A percentile compares a stretch with the other conserved stretches of the same genome.
Conservation (phyloP, 345 rosid genomes). For the Trapa incisa region DNA sequence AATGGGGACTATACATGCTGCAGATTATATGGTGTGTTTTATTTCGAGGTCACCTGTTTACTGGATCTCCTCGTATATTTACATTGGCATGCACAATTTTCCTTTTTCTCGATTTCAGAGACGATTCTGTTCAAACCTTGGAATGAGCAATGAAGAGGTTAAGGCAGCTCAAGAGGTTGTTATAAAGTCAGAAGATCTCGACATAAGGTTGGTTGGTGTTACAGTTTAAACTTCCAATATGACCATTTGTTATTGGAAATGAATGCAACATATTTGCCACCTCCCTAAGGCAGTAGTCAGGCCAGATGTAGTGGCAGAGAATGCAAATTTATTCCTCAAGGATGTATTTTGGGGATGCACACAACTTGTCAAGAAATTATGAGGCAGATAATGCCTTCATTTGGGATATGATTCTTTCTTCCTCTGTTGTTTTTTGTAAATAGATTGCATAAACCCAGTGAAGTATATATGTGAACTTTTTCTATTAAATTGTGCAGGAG, state of each 20-base stretch:
- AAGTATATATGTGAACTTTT: neutral
- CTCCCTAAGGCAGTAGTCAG: too few species aligned
- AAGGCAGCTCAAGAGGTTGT: slow-evolving; percentile 54
- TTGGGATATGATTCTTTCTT: too few species aligned
- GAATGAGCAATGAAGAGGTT: slow-evolving; percentile 43
- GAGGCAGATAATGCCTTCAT: too few species aligned
- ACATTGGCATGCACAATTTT: neutral
- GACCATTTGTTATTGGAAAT: too few species aligned
- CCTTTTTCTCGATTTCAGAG: slow-evolving; percentile 16
- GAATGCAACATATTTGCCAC: too few species aligned
- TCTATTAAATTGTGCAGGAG: slow-evolving; percentile 24
- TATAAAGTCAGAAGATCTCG: slow-evolving; percentile 38
- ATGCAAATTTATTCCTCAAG: too few species aligned
- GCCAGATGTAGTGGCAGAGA: too few species aligned
- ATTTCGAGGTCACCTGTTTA: neutral
- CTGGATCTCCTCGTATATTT: neutral
- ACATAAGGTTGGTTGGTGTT: slow-evolving; percentile 31
- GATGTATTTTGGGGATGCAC: too few species aligned
- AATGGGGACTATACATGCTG: slow-evolving; percentile 51
- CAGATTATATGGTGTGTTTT: slow-evolving; percentile 34
- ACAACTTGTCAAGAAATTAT: neutral
- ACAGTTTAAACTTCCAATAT: too few species aligned
- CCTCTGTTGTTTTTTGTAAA: too few species aligned
- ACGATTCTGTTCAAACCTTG: slow-evolving; percentile 48
- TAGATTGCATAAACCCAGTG: neutral